Evolutionary conservation across 75 land plant species (phyloP).

Genomic region (Cryptomeria japonica): DNA sequence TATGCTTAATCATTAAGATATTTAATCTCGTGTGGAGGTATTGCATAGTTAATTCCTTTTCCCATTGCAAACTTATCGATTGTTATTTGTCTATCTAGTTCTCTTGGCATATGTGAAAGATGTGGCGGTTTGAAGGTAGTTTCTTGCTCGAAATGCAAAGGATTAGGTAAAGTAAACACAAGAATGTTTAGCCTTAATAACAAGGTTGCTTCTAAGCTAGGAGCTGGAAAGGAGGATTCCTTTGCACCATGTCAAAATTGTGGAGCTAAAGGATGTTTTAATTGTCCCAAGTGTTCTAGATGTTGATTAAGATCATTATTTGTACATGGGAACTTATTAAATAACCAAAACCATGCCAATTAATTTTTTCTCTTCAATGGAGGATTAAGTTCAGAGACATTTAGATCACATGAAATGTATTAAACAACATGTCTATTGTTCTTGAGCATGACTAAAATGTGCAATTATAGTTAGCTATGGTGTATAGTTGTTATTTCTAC

Average conservation of each 20-base stretch:
- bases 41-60: neutral
- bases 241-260: neutral
- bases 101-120: conserved; percentile 6
- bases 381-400: neutral
- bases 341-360: neutral
- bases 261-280: conserved; percentile 12
- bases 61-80: neutral
- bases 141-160: conserved; percentile 11
- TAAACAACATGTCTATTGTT: neutral
- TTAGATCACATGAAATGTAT: neutral
- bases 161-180: conserved; percentile 1
- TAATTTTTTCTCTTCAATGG: neutral
- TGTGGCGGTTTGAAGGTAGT: conserved; percentile 16
- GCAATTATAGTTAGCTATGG: neutral
- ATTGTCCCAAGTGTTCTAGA: conserved; percentile 1
- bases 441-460: neutral
- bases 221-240: neutral
- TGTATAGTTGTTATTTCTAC: neutral
- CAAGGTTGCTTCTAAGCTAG: neutral
- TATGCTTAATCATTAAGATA: neutral
- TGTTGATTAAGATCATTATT: neutral
- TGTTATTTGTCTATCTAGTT: neutral
- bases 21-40: neutral
- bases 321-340: neutral
- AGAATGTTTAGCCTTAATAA: neutral